phyloP scores from a whole-genome alignment of 352 stramenopile species.

The Elongisporangium prolatum region DNA sequence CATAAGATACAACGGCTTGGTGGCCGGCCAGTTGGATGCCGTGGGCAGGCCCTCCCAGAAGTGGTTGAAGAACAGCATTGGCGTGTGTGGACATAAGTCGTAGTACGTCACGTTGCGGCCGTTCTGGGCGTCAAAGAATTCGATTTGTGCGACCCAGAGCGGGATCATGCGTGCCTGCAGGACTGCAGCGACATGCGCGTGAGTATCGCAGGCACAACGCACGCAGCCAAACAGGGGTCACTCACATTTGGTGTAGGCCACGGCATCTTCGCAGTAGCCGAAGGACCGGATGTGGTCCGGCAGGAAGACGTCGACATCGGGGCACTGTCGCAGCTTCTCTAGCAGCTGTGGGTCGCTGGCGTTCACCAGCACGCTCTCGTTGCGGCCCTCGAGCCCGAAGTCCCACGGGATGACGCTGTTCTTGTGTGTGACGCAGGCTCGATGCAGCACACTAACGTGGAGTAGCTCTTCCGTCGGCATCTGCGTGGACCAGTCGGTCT shows the following conservation, averaged over 20 bases:
- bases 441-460: slow-evolving; percentile 34
- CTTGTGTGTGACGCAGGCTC: slow-evolving; percentile 31
- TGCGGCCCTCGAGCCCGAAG: slow-evolving; percentile 13
- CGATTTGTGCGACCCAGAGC: slow-evolving; percentile 27
- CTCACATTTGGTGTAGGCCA: slow-evolving; percentile 60
- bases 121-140: slow-evolving; percentile 17
- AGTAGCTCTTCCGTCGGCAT: slow-evolving; percentile 31
- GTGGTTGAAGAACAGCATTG: slow-evolving; percentile 56
- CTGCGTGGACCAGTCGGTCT: slow-evolving; percentile 22
- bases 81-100: slow-evolving; percentile 44
- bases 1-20: slow-evolving; percentile 48
- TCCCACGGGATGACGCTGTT: slow-evolving; percentile 26
- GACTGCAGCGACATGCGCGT: slow-evolving; percentile 13
- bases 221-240: slow-evolving; percentile 11
- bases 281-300: slow-evolving; percentile 35
- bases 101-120: slow-evolving; percentile 32
- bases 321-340: slow-evolving; percentile 38
- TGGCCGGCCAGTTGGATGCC: slow-evolving; percentile 21
- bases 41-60: slow-evolving; percentile 37
- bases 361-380: slow-evolving; percentile 21
- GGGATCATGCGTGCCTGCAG: slow-evolving; percentile 40
- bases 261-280: slow-evolving; percentile 72
- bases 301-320: slow-evolving; percentile 64
- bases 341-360: slow-evolving; percentile 33
- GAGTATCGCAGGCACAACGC: neutral